Percentiles rank a stretch among this genome's conserved stretches.
phyloP scores from a whole-genome alignment of 495 filamentous ascomycete species.

The Penicillium coprophilum region DNA sequence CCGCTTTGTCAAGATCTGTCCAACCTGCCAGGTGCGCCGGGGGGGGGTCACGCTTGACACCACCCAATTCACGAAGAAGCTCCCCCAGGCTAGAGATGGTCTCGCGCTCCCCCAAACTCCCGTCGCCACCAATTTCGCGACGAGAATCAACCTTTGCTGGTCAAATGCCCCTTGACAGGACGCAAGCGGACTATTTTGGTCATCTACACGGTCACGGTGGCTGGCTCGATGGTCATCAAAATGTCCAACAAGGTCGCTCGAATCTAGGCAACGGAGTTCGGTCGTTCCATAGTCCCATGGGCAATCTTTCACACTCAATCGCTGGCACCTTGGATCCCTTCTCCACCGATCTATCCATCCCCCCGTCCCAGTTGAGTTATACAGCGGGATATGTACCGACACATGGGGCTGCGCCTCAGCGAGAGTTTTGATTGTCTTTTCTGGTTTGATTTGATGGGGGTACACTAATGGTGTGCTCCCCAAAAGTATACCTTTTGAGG shows the following conservation, averaged over 20 bases:
- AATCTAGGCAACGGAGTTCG: conserved; percentile 23
- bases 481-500: conserved; percentile 6
- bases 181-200: conserved; percentile 36
- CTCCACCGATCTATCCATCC: conserved; percentile 31
- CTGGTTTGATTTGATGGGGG: background rate
- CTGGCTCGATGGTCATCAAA: conserved; percentile 33
- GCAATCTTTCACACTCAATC: conserved; percentile 31
- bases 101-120: conserved; percentile 43
- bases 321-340: conserved; percentile 35
- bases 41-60: conserved; percentile 47
- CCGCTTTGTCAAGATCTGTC: conserved; percentile 57
- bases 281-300: conserved; percentile 28
- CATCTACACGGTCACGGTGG: conserved; percentile 29
- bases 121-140: conserved; percentile 39
- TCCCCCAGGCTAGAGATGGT: conserved; percentile 42
- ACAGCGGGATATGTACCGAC: conserved; percentile 31
- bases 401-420: conserved; percentile 31
- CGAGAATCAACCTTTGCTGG: conserved; percentile 38
- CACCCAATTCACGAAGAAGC: conserved; percentile 44
- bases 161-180: conserved; percentile 28
- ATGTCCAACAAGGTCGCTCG: conserved; percentile 26
- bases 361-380: conserved; percentile 39
- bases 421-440: conserved; percentile 25
- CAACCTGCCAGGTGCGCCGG: conserved; percentile 50
- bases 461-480: background rate